These are phyloP conservation scores for Lentithecium fluviatile DNA, from an alignment of 495 filamentous ascomycete species.

Conservation along the genomic window DNA sequence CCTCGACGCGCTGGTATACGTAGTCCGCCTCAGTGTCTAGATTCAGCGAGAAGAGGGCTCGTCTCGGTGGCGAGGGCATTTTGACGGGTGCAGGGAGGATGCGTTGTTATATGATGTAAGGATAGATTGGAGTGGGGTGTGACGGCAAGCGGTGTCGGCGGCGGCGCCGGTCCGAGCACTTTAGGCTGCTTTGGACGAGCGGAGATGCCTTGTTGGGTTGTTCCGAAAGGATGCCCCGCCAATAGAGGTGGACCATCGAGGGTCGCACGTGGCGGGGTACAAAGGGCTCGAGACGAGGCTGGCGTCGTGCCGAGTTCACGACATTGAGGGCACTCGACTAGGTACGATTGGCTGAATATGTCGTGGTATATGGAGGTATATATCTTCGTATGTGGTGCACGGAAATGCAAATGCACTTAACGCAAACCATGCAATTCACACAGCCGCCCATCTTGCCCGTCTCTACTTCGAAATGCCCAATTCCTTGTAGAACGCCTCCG, in stretches of 20 bases:
- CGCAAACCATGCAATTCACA: not conserved
- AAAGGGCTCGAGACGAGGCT: too few species aligned
- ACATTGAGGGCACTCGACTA: too few species aligned
- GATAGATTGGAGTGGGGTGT: not conserved
- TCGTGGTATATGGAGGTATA: too few species aligned
- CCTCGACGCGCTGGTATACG: conserved; percentile 14
- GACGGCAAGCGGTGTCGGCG: not conserved
- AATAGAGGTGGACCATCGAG: too few species aligned
- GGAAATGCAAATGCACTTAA: too few species aligned
- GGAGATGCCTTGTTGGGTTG: conserved; percentile 18
- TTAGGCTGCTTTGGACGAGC: conserved; percentile 10
- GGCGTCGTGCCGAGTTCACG: too few species aligned
- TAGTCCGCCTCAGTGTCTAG: conserved; percentile 14
- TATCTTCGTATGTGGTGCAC: too few species aligned
- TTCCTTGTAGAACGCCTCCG: conserved; percentile 73
- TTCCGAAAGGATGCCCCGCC: not conserved
- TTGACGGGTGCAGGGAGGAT: not conserved
- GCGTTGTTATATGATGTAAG: conserved; percentile 13
- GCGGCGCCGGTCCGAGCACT: not conserved
- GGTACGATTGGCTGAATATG: too few species aligned
- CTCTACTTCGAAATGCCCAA: conserved; percentile 52
- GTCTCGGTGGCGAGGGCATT: conserved; percentile 19
- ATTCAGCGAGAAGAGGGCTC: conserved; percentile 23
- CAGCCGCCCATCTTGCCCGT: not conserved
- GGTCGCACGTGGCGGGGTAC: too few species aligned